Conservation (phyloP, 345 rosid genomes). For the Corymbia maculata region DNA sequence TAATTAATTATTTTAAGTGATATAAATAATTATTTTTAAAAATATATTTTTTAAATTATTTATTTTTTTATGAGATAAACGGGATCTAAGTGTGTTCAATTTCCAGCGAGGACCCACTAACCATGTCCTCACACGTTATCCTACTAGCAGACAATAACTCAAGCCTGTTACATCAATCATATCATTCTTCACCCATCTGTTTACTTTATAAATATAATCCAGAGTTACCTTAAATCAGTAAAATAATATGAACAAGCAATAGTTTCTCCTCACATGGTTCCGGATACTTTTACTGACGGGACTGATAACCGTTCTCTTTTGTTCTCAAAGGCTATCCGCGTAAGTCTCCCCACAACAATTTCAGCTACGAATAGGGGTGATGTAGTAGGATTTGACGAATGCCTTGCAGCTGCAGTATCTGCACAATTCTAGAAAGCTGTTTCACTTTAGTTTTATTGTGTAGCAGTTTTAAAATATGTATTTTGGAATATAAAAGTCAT, state of each 20-base stretch:
- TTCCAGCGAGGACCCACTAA: not conserved
- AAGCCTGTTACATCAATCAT: not conserved
- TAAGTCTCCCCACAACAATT: not conserved
- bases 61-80: too few relatives aligned
- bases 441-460: not conserved
- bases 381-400: not conserved
- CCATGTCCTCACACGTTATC: too few relatives aligned
- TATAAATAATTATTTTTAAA: too few relatives aligned
- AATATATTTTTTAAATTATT: too few relatives aligned
- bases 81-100: not conserved
- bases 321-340: not conserved
- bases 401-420: not conserved
- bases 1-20: too few relatives aligned
- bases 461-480: not conserved
- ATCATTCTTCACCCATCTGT: not conserved
- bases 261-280: not conserved
- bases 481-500: not conserved
- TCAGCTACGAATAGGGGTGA: not conserved
- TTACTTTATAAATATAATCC: not conserved
- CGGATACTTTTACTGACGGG: not conserved
- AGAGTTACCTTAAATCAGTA: not conserved
- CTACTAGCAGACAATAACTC: not conserved
- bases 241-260: not conserved
- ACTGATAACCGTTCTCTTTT: not conserved
- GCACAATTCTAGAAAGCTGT: not conserved